These are phyloP conservation scores for Colletotrichum phormii DNA, from an alignment of 2,329 filamentous ascomycete species.

Conservation along the genomic window DNA sequence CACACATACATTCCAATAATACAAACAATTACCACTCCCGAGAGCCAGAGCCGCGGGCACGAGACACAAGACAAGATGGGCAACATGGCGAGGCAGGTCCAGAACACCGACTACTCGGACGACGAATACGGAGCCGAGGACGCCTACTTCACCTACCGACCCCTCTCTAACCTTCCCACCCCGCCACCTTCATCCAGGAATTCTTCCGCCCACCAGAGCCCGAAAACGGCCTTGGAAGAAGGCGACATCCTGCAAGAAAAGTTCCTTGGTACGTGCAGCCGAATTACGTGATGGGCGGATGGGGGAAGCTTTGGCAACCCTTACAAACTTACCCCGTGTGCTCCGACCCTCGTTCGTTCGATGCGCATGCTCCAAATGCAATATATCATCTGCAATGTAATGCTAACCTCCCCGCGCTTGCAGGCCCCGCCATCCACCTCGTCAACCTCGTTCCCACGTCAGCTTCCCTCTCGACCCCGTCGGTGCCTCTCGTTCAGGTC, in stretches of 20 bases:
- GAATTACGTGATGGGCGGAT: conserved; percentile 18
- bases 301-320: neutral
- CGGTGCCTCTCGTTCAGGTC: conserved; percentile 68
- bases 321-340: neutral
- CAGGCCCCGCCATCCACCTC: conserved; percentile 74
- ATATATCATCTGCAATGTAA: conserved; percentile 23
- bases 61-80: conserved; percentile 31
- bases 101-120: conserved; percentile 43
- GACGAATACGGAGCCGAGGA: conserved; percentile 63
- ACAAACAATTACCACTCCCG: neutral
- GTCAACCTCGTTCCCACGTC: conserved; percentile 74
- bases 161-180: conserved; percentile 75
- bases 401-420: conserved; percentile 35
- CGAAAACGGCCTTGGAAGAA: conserved; percentile 55
- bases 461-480: conserved; percentile 69
- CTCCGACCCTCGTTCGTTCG: neutral
- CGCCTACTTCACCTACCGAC: conserved; percentile 73
- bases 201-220: conserved; percentile 57
- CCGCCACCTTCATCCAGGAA: conserved; percentile 68
- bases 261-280: conserved; percentile 49
- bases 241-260: conserved; percentile 55
- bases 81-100: conserved; percentile 34
- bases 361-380: conserved; percentile 41
- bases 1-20: conserved; percentile 2
- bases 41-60: neutral